phyloP scores from a whole-genome alignment of 306 rosid species.

The Quercus parvula region DNA sequence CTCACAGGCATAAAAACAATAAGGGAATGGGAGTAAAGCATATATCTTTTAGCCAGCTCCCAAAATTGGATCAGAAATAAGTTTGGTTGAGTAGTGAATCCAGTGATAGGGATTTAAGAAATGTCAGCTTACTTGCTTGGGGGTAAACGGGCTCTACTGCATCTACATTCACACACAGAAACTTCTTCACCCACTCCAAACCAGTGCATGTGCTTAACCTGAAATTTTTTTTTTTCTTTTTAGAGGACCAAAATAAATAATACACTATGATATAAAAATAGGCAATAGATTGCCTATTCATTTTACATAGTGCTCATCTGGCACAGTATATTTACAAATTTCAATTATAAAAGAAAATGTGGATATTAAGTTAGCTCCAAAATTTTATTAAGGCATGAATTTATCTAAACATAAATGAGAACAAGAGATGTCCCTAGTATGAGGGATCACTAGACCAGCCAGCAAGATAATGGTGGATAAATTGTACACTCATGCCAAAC shows the following conservation, averaged over 20 bases:
- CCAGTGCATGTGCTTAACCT: conserved; percentile 99
- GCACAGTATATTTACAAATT: not conserved
- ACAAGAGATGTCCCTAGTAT: not conserved
- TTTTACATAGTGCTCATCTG: not conserved
- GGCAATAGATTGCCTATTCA: not conserved
- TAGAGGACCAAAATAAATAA: not conserved
- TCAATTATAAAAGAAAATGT: not conserved
- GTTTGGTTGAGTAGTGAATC: conserved; percentile 3
- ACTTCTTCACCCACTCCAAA: conserved; percentile 60
- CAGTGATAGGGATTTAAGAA: conserved; percentile 14
- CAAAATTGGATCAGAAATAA: conserved; percentile 2
- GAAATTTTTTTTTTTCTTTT: not conserved
- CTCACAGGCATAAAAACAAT: conserved; percentile 4
- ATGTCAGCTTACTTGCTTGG: conserved; percentile 83
- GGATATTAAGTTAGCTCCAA: not conserved
- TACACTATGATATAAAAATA: not conserved
- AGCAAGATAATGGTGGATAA: not conserved
- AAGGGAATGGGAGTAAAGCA: conserved; percentile 1
- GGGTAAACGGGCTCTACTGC: conserved; percentile 87
- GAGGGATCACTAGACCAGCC: not conserved
- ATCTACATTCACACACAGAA: conserved; percentile 90
- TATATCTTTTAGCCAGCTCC: conserved; percentile 6
- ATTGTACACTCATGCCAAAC: not conserved
- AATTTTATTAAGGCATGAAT: not conserved
- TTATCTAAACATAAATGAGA: not conserved